A percentile compares a stretch with the other conserved stretches of the same genome.
Conservation (phyloP, 768 basidiomycete genomes). For the Auricularia sp. region DNA sequence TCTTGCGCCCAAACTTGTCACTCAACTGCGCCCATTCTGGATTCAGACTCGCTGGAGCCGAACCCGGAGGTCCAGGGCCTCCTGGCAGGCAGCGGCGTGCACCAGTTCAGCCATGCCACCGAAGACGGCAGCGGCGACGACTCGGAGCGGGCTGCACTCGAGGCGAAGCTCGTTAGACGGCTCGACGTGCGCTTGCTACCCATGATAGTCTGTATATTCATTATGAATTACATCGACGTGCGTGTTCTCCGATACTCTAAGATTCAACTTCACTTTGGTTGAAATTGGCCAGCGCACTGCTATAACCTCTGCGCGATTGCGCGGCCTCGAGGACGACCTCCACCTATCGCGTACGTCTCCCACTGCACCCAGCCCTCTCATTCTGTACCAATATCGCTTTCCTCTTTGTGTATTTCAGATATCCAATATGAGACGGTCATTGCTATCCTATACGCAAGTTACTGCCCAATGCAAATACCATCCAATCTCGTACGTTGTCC, state of each 20-base stretch:
- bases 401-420: not conserved
- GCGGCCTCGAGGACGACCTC: conserved; percentile 32
- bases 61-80: too few species aligned
- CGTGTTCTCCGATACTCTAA: conserved; percentile 4
- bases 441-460: conserved; percentile 4
- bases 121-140: too few species aligned
- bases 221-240: conserved; percentile 65
- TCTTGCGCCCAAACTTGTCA: too few species aligned
- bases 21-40: too few species aligned
- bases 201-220: conserved; percentile 45
- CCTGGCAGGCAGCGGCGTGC: too few species aligned
- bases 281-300: conserved; percentile 4
- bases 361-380: not conserved
- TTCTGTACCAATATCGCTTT: not conserved
- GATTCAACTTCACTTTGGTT: not conserved
- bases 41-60: too few species aligned
- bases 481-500: conserved; percentile 5
- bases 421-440: not conserved
- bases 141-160: too few species aligned
- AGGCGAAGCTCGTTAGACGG: conserved; percentile 38
- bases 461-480: conserved; percentile 8
- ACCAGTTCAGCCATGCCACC: too few species aligned
- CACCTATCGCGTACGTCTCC: conserved; percentile 19
- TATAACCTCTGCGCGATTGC: conserved; percentile 27
- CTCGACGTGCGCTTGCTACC: conserved; percentile 48